Conservation (phyloP, 2,329 filamentous ascomycete genomes). For the Penicillium fuscoglaucum region DNA sequence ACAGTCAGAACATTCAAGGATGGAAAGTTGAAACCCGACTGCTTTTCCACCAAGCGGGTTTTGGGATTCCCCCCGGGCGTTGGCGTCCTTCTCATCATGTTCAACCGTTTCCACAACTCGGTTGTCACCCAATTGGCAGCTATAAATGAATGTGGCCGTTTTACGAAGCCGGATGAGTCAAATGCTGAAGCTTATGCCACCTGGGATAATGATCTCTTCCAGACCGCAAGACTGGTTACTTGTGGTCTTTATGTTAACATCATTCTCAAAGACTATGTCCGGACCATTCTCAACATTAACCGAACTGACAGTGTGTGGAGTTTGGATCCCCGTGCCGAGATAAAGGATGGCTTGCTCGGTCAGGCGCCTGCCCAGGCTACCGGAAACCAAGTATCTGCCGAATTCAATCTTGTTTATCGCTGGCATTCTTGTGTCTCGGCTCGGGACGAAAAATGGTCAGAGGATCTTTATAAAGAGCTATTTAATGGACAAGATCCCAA, state of each 20-base stretch:
- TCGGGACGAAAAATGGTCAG: conserved; percentile 63
- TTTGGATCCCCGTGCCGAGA: conserved; percentile 63
- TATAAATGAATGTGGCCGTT: conserved; percentile 68
- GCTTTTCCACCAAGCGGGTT: conserved; percentile 65
- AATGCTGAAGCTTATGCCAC: conserved; percentile 38
- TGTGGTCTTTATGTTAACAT: conserved; percentile 60
- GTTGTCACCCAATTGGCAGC: conserved; percentile 61
- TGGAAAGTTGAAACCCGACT: conserved; percentile 70
- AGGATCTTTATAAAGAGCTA: conserved; percentile 54
- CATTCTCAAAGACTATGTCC: conserved; percentile 58
- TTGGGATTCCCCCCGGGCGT: conserved; percentile 68
- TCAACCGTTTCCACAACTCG: conserved; percentile 70
- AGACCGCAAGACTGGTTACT: conserved; percentile 56
- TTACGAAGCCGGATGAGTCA: conserved; percentile 56
- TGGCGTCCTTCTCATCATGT: conserved; percentile 67
- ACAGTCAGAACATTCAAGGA: conserved; percentile 63
- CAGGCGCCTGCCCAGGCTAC: conserved; percentile 56
- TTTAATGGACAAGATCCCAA: conserved; percentile 43
- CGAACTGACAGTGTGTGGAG: conserved; percentile 61
- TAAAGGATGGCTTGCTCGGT: conserved; percentile 49
- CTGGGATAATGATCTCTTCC: conserved; percentile 51
- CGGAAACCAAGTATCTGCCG: conserved; percentile 67
- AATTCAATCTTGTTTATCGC: conserved; percentile 68
- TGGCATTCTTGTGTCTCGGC: conserved; percentile 64
- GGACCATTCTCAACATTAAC: conserved; percentile 62